phyloP scores from a whole-genome alignment of 257 asterid species.

The Rehmannia glutinosa region DNA sequence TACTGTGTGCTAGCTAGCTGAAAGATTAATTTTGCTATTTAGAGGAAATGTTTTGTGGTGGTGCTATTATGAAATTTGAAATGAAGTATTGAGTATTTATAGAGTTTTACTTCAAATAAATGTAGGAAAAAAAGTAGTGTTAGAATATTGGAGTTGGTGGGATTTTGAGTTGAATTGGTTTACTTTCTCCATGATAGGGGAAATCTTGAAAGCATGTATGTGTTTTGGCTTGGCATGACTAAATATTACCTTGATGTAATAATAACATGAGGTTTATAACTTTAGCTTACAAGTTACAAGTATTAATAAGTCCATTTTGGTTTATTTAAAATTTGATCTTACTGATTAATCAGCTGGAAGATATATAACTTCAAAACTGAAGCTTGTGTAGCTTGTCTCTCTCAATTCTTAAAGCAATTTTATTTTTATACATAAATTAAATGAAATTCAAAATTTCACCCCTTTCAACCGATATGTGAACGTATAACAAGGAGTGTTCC shows the following conservation, averaged over 20 bases:
- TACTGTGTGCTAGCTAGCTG: background rate
- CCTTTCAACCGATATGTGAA: too few relatives aligned
- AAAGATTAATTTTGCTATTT: background rate
- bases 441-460: too few relatives aligned
- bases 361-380: too few relatives aligned
- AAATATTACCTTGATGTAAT: background rate
- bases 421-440: too few relatives aligned
- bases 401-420: too few relatives aligned
- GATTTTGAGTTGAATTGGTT: slow-evolving; percentile 41
- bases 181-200: slow-evolving; percentile 22
- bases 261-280: background rate
- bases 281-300: too few relatives aligned
- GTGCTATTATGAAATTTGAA: slow-evolving; percentile 32
- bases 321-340: too few relatives aligned
- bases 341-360: too few relatives aligned
- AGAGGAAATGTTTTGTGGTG: background rate
- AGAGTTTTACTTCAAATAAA: slow-evolving; percentile 6
- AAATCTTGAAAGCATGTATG: slow-evolving; percentile 9
- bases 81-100: slow-evolving; percentile 33
- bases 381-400: too few relatives aligned
- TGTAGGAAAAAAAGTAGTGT: background rate
- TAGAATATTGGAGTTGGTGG: slow-evolving; percentile 52
- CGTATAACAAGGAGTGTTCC: too few relatives aligned
- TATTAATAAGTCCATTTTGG: too few relatives aligned
- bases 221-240: background rate